Conservation (phyloP, 495 filamentous ascomycete species). For the Penicillium turbatum region DNA sequence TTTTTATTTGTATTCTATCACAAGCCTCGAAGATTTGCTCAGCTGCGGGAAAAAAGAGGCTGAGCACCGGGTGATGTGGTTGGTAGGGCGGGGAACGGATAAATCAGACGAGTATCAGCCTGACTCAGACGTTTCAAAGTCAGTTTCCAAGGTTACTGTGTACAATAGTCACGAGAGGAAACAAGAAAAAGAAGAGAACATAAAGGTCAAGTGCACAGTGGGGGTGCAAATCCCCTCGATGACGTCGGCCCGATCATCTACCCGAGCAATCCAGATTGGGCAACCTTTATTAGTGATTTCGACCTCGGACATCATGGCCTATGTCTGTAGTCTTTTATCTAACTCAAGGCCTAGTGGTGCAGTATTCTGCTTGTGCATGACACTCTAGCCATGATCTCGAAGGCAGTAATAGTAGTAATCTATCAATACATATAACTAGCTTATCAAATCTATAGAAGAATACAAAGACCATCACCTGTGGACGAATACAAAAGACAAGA, state of each 20-base stretch:
- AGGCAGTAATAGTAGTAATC: neutral
- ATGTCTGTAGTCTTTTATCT: too few species aligned
- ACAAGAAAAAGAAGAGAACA: neutral
- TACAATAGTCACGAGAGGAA: conserved; percentile 4
- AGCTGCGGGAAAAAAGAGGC: conserved; percentile 6
- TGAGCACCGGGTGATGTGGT: conserved; percentile 1
- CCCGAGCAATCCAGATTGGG: conserved; percentile 1
- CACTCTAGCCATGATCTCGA: neutral
- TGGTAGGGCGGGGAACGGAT: neutral
- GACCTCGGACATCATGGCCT: too few species aligned
- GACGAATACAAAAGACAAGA: neutral
- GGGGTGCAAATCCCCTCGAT: conserved; percentile 16
- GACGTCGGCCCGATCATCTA: conserved; percentile 21
- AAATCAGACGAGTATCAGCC: conserved; percentile 4
- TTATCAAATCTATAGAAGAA: neutral
- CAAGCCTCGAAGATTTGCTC: conserved; percentile 2
- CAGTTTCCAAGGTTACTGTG: neutral
- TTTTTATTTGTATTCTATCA: conserved; percentile 10
- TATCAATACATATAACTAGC: too few species aligned
- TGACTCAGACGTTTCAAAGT: conserved; percentile 1
- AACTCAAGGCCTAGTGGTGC: too few species aligned
- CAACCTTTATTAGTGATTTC: neutral
- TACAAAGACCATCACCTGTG: neutral
- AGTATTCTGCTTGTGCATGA: neutral
- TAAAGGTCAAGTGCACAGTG: conserved; percentile 13